A percentile compares a stretch with the other conserved stretches of the same genome.
These are phyloP conservation scores for Boletus tomentosulus DNA, from an alignment of 768 basidiomycete species.

Conservation along the genomic window DNA sequence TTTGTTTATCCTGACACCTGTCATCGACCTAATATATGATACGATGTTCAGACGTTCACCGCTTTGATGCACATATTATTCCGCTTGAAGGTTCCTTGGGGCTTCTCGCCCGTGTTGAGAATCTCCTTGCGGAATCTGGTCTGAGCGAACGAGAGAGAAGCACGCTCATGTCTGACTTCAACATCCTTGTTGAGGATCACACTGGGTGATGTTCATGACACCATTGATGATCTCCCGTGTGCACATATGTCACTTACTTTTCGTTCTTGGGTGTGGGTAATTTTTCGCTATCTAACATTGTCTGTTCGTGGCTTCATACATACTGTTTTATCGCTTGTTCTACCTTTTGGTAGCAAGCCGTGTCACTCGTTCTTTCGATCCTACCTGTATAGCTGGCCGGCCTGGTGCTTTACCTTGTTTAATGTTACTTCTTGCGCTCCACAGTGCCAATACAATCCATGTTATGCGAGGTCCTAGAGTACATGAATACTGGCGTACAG, in stretches of 20 bases:
- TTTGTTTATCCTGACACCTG: constrained; percentile 2
- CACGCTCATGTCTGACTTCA: constrained; percentile 54
- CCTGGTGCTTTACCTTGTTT: constrained; percentile 7
- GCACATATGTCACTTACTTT: not conserved
- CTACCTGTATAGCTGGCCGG: not conserved
- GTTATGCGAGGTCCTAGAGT: constrained; percentile 1
- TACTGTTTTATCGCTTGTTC: constrained; percentile 19
- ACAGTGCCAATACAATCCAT: not conserved
- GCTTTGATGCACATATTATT: constrained; percentile 70
- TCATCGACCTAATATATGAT: constrained; percentile 14
- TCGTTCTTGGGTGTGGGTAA: constrained; percentile 21
- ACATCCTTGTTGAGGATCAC: constrained; percentile 47
- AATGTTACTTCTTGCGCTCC: constrained; percentile 9
- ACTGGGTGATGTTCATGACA: constrained; percentile 13
- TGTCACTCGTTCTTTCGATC: constrained; percentile 12
- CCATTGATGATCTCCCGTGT: constrained; percentile 5
- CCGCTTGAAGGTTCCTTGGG: constrained; percentile 73
- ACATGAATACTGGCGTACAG: constrained; percentile 4
- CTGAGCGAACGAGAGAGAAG: constrained; percentile 47
- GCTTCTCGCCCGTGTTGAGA: constrained; percentile 60
- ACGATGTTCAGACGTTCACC: constrained; percentile 54
- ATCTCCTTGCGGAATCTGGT: constrained; percentile 49
- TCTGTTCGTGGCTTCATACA: constrained; percentile 8
- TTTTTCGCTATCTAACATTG: constrained; percentile 22
- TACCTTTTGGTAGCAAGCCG: constrained; percentile 8